phyloP scores from a whole-genome alignment of 2,329 filamentous ascomycete genomes.

The Fulvia fulva region DNA sequence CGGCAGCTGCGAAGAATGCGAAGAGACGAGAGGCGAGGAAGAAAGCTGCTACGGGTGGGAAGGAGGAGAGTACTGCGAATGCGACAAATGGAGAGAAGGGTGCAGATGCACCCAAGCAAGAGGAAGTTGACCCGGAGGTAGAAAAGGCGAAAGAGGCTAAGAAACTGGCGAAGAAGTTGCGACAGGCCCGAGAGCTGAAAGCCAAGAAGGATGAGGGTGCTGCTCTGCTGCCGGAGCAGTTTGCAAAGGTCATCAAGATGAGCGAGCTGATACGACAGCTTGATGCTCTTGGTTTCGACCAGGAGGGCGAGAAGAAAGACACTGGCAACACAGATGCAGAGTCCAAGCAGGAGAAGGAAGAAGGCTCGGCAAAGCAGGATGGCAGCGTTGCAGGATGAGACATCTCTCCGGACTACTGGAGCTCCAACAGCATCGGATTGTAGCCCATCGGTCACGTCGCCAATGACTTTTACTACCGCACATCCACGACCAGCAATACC shows the following conservation, averaged over 20 bases:
- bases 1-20: slow-evolving; percentile 68
- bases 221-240: slow-evolving; percentile 82
- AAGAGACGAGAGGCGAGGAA: slow-evolving; percentile 68
- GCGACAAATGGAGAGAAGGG: slow-evolving; percentile 63
- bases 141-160: slow-evolving; percentile 91
- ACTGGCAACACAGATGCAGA: not conserved
- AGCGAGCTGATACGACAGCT: slow-evolving; percentile 88
- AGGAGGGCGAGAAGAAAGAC: slow-evolving; percentile 61
- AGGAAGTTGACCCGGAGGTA: slow-evolving; percentile 61
- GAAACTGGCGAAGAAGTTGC: slow-evolving; percentile 88
- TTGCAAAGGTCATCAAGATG: slow-evolving; percentile 97
- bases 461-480: slow-evolving; percentile 17
- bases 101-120: slow-evolving; percentile 35
- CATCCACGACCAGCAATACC: slow-evolving; percentile 25
- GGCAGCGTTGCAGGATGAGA: not conserved
- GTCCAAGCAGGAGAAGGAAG: not conserved
- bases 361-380: not conserved
- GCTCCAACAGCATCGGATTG: not conserved
- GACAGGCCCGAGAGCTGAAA: slow-evolving; percentile 85
- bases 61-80: slow-evolving; percentile 65
- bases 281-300: slow-evolving; percentile 77
- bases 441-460: not conserved
- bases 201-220: slow-evolving; percentile 87
- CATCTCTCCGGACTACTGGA: not conserved
- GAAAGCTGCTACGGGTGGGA: slow-evolving; percentile 51